Percentiles rank a stretch among this genome's conserved stretches.
phyloP scores from a whole-genome alignment of 148 eudicot species.

The Rheum nobile region DNA sequence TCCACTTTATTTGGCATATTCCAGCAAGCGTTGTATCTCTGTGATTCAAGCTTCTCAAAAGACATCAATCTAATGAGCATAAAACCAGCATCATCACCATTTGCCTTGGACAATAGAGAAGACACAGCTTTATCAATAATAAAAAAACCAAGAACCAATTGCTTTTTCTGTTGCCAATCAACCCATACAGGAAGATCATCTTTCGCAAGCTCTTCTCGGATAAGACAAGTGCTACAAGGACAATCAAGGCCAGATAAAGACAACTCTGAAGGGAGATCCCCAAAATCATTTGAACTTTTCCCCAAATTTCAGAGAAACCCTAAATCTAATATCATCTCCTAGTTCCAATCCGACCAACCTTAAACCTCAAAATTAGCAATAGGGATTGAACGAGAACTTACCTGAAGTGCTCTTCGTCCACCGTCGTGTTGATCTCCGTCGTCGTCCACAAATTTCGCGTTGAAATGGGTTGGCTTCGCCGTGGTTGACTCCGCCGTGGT shows the following conservation, averaged over 20 bases:
- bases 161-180: constrained; percentile 74
- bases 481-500: too few relatives aligned
- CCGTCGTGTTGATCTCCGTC: too few relatives aligned
- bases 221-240: constrained; percentile 55
- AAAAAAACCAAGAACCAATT: constrained; percentile 58
- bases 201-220: constrained; percentile 43
- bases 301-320: too few relatives aligned
- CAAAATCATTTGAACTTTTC: too few relatives aligned
- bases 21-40: constrained; percentile 48
- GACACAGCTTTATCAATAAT: constrained; percentile 42
- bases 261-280: constrained; percentile 67
- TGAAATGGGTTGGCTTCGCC: too few relatives aligned
- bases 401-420: too few relatives aligned
- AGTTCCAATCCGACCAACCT: too few relatives aligned
- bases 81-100: constrained; percentile 54
- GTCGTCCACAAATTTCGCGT: too few relatives aligned
- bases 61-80: constrained; percentile 53
- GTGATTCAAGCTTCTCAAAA: constrained; percentile 65
- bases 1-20: constrained; percentile 15
- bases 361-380: too few relatives aligned
- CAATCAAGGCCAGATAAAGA: constrained; percentile 43
- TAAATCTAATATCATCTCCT: too few relatives aligned
- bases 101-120: constrained; percentile 22
- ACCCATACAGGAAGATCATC: constrained; percentile 61
- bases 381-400: too few relatives aligned